Conservation (phyloP, 768 basidiomycete species). For the Lactarius trivialis region DNA sequence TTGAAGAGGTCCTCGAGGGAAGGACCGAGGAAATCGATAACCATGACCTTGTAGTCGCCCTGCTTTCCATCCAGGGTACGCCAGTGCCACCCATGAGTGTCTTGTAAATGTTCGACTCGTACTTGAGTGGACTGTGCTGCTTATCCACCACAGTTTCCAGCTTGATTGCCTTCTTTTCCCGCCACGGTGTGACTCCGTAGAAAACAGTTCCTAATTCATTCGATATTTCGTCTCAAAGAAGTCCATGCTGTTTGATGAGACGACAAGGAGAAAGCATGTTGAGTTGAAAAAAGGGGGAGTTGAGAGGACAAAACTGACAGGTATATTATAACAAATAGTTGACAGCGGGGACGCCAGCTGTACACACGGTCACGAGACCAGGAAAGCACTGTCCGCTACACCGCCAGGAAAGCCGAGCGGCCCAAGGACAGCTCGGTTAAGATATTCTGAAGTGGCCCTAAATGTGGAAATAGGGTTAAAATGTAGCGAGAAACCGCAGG, state of each 20-base stretch:
- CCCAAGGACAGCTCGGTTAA: no score
- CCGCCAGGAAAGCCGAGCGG: no score
- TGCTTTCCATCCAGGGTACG: slow-evolving; percentile 85
- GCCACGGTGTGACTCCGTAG: slow-evolving; percentile 75
- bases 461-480: no score
- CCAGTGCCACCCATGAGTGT: slow-evolving; percentile 83
- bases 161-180: slow-evolving; percentile 77
- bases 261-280: no score
- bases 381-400: no score
- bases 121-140: slow-evolving; percentile 62
- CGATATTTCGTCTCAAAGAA: slow-evolving; percentile 9
- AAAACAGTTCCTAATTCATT: slow-evolving; percentile 57
- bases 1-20: slow-evolving; percentile 83
- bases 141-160: slow-evolving; percentile 56
- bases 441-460: no score
- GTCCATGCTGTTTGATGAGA: slow-evolving; percentile 27
- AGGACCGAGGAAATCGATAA: slow-evolving; percentile 93
- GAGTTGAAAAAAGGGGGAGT: background rate
- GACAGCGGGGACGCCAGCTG: no score
- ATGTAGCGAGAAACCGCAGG: no score
- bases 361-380: no score
- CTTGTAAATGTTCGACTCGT: slow-evolving; percentile 90
- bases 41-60: slow-evolving; percentile 95
- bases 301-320: background rate
- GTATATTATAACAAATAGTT: slow-evolving; percentile 14